A percentile compares a stretch with the other conserved stretches of the same genome.
Evolutionary conservation across 2,329 filamentous ascomycete genomes (phyloP).

Genomic region (Diaporthe eres): DNA sequence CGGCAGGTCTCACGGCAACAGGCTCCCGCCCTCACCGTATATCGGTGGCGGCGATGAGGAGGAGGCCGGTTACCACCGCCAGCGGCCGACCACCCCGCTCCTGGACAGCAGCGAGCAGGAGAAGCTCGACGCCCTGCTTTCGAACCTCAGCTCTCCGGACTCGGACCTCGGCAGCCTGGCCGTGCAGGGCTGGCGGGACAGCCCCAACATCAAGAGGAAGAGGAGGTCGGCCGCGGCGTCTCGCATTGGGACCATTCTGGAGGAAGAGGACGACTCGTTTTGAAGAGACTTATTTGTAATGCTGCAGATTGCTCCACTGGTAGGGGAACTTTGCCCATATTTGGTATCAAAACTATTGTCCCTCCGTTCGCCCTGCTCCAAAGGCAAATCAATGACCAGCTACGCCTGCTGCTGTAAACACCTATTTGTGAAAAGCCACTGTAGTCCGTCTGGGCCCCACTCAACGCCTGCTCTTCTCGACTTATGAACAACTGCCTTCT

Average conservation of each 20-base stretch:
- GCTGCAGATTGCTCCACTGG: not conserved
- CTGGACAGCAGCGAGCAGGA: conserved; percentile 33
- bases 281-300: conserved; percentile 6
- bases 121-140: conserved; percentile 36
- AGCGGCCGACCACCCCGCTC: conserved; percentile 32
- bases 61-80: conserved; percentile 32
- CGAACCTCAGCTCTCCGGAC: conserved; percentile 37
- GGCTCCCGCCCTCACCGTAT: not conserved
- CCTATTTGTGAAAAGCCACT: not conserved
- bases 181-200: conserved; percentile 42
- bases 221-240: conserved; percentile 57
- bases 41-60: conserved; percentile 43
- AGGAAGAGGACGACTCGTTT: conserved; percentile 75
- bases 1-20: not conserved
- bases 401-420: conserved; percentile 20
- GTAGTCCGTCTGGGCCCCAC: not conserved
- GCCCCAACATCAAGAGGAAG: conserved; percentile 51
- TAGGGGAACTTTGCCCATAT: not conserved
- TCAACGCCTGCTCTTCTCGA: not conserved
- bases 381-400: conserved; percentile 23
- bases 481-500: not conserved
- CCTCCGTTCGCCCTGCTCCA: conserved; percentile 4
- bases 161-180: conserved; percentile 33
- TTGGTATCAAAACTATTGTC: conserved; percentile 28
- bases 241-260: conserved; percentile 69